phyloP scores from a whole-genome alignment of 768 basidiomycete species.

The Leccinum ochraceum region DNA sequence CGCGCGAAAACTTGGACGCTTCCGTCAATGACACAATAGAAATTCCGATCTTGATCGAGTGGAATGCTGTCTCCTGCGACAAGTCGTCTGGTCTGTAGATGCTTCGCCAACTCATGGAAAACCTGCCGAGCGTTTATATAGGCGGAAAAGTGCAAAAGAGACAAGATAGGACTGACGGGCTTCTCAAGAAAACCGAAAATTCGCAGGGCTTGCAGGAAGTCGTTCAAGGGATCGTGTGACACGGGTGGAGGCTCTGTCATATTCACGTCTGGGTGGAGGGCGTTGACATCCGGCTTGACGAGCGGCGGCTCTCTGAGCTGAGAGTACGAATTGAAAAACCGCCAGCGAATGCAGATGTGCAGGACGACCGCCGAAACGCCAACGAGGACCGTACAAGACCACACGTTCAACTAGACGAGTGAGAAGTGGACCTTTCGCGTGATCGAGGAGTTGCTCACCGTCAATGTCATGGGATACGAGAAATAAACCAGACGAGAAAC shows the following conservation, averaged over 20 bases:
- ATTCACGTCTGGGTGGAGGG: constrained; percentile 91
- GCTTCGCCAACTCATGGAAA: constrained; percentile 95
- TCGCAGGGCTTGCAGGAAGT: constrained; percentile 93
- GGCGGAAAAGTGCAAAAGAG: neutral
- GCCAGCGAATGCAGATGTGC: constrained; percentile 85
- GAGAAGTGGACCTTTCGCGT: neutral
- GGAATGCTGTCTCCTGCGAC: constrained; percentile 95
- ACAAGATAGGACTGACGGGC: constrained; percentile 56
- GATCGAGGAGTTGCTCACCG: constrained; percentile 46
- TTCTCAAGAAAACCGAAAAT: constrained; percentile 98
- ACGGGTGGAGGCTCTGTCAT: constrained; percentile 67
- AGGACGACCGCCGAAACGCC: constrained; percentile 61
- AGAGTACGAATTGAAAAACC: constrained; percentile 73
- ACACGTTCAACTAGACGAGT: constrained; percentile 74
- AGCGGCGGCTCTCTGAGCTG: constrained; percentile 81
- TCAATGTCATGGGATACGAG: constrained; percentile 88
- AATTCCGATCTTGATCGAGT: constrained; percentile 89
- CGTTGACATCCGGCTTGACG: constrained; percentile 79
- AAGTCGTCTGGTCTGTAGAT: constrained; percentile 92
- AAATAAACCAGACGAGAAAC: constrained; percentile 80
- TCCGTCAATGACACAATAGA: constrained; percentile 99
- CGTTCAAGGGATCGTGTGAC: constrained; percentile 96
- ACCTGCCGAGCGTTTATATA: constrained; percentile 49
- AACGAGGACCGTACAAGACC: constrained; percentile 83
- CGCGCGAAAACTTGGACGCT: constrained; percentile 90